Evolutionary conservation across 2,329 filamentous ascomycete species (phyloP).

Genomic region (Claviceps maximensis): DNA sequence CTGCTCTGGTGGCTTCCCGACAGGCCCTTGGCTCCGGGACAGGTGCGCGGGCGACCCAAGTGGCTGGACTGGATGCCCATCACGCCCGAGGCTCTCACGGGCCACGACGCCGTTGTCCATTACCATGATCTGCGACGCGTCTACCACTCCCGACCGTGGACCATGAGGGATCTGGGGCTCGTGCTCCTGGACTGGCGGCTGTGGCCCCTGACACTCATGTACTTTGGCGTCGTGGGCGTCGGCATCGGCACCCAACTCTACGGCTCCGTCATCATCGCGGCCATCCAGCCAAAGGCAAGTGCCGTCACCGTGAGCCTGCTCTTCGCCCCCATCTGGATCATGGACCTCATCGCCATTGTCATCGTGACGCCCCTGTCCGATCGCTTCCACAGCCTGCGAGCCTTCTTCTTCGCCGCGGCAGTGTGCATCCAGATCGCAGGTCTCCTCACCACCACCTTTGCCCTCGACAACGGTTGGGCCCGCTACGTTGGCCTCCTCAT

Average conservation of each 20-base stretch:
- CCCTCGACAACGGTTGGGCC: conserved; percentile 58
- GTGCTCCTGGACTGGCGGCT: conserved; percentile 78
- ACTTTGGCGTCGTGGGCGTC: conserved; percentile 87
- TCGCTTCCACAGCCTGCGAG: conserved; percentile 68
- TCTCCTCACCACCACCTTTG: conserved; percentile 66
- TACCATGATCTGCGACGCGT: conserved; percentile 72
- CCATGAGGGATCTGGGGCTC: conserved; percentile 49
- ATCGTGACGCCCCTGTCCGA: conserved; percentile 77
- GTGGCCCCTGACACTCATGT: conserved; percentile 81
- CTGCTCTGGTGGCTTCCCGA: conserved; percentile 89
- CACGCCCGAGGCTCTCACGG: conserved; percentile 57
- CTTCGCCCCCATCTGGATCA: conserved; percentile 87
- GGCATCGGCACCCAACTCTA: conserved; percentile 85
- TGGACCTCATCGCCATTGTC: conserved; percentile 80
- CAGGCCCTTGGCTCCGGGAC: conserved; percentile 61
- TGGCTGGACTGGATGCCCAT: conserved; percentile 53
- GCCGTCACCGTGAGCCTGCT: conserved; percentile 67
- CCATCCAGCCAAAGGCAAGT: conserved; percentile 61
- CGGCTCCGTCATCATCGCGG: conserved; percentile 71
- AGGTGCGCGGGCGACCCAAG: conserved; percentile 35
- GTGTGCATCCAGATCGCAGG: conserved; percentile 70
- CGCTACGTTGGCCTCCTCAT: conserved; percentile 81
- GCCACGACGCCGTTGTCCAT: conserved; percentile 67
- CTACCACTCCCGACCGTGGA: conserved; percentile 66
- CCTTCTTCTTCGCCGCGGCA: conserved; percentile 67